Evolutionary conservation across 106 monocot genomes (phyloP), one percentile per base, ranked within the genome.

Genomic region (Xerophyta viscosa): DNA sequence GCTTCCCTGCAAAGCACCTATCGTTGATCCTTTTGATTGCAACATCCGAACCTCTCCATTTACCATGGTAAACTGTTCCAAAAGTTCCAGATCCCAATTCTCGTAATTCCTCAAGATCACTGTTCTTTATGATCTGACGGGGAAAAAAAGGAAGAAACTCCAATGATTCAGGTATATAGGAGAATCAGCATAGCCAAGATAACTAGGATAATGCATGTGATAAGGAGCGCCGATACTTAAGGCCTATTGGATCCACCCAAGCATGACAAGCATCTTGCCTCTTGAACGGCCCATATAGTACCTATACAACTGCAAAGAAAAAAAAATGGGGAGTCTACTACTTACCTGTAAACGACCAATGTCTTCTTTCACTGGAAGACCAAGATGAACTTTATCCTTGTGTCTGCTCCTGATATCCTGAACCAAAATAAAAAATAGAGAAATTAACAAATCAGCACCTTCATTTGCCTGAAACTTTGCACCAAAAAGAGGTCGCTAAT

Each of bases 31-130:
- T 76, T 66, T 89, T 89, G 37, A 89, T 89, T 37, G 88, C 88
- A 49, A 88, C 88, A 67, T 88, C 88, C 24, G 88, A 66, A 23
- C 88, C 88, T 50, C 73, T 79, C 88, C 88, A 89, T 64, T 89
- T 89, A 20, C 88, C 88, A 68, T 89, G 83, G 61, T 77, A 89
- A 20, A 89, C 89, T 43, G 89, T 89, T 46, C 89, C 89, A 77
- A 80, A 89, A 8, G 84, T 79, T 57, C 89, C 89, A 12, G 89
- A 79, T 54, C 84, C 89, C 31, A 89, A 59, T 66, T 89, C 89
- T 46, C 69, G 49, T 52, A 89, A 53, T 64, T 84, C 84, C 68
- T 89, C 89, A 44, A 89, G 79, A 62, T 89, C 84, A 61, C 65
- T 74, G 59, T 89, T 89, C 54, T 77, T 89, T 70, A 89, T 89